Base-by-base conservation (phyloP, 2,329 filamentous ascomycete genomes). In the Truncatella angustata region DNA sequence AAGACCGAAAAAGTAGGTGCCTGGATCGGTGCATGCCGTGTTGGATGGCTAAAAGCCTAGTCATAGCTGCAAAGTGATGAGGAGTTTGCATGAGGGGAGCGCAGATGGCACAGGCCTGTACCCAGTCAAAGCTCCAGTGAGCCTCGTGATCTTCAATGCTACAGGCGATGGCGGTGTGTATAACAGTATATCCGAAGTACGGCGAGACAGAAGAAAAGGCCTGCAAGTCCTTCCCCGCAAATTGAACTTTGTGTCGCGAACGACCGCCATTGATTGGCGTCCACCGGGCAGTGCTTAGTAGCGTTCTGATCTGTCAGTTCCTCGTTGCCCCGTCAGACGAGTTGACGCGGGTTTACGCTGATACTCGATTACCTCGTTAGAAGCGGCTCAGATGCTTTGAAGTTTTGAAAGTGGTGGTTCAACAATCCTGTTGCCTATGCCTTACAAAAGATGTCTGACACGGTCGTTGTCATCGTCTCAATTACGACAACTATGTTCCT, bases 61-160 rank as follows among this genome's bases (percentile, higher is more conserved):
- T 44, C 40, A 44, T 44, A 24, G 40, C 24, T 44, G 40, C 40
- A 44, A 7, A 44, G n/a, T 24, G 21, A 44, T 44, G 40, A 23
- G 18, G 40, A 24, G 21, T n/a, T 26, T 24, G 40, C 24, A 24
- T 44, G 40, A 44, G 40, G 40, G 40, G 37, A 21, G n/a, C 12
- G 20, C 28, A n/a, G 40, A 7, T 10, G 24, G 28, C 40, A n/a
- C 40, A 21, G 9, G 40, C 16, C 40, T 23, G 11, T 44, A 20
- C 11, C 28, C 24, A 23, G 40, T 44, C n/a, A 40, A n/a, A 23
- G 40, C n/a, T n/a, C n/a, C n/a, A n/a, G n/a, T 23, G 24, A 24
- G 40, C 28, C 40, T 44, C 40, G 40, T 44, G 40, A 44, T 44
- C 23, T 44, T 16, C 12, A 23, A 14, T n/a, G n/a, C 21, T n/a